These are phyloP conservation scores for Eutrema japonicum DNA, from an alignment of 345 rosid genomes.

Conservation along the genomic window DNA sequence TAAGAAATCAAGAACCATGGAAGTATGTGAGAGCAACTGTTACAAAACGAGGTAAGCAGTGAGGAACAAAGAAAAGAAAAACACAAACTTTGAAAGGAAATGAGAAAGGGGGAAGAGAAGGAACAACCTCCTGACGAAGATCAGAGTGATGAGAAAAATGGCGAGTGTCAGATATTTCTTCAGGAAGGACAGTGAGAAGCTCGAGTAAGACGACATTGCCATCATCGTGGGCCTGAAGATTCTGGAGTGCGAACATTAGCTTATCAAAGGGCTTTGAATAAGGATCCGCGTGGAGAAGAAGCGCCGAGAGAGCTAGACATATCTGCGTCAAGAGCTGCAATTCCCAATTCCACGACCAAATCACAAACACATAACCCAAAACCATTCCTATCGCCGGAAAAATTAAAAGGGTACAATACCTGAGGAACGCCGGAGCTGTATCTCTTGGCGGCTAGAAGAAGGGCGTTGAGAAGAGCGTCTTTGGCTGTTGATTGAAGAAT, in stretches of 20 bases:
- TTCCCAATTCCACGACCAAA: constrained; percentile 11
- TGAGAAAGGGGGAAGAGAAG: constrained; percentile 4
- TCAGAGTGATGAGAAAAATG: constrained; percentile 52
- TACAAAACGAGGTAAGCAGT: constrained; percentile 20
- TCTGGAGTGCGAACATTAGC: constrained; percentile 79
- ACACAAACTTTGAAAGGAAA: constrained; percentile 3
- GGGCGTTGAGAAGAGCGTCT: constrained; percentile 82
- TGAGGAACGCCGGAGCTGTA: constrained; percentile 90
- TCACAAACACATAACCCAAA: constrained; percentile 27
- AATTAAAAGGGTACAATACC: constrained; percentile 54
- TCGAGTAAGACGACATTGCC: constrained; percentile 85
- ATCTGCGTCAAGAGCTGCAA: constrained; percentile 92
- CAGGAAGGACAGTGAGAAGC: constrained; percentile 94
- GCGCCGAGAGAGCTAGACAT: constrained; percentile 89
- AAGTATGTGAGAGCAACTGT: constrained; percentile 82
- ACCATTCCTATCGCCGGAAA: neutral
- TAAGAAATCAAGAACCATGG: constrained; percentile 87
- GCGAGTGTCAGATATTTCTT: constrained; percentile 80
- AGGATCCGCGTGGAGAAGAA: constrained; percentile 70
- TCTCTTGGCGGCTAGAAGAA: constrained; percentile 81
- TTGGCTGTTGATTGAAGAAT: constrained; percentile 68
- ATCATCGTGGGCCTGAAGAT: constrained; percentile 73
- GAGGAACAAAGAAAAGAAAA: neutral
- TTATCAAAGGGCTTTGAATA: constrained; percentile 84
- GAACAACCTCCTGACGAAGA: constrained; percentile 31